Evolutionary conservation across 2,329 filamentous ascomycete species (phyloP).

Genomic region (Trichoderma citrinoviride): DNA sequence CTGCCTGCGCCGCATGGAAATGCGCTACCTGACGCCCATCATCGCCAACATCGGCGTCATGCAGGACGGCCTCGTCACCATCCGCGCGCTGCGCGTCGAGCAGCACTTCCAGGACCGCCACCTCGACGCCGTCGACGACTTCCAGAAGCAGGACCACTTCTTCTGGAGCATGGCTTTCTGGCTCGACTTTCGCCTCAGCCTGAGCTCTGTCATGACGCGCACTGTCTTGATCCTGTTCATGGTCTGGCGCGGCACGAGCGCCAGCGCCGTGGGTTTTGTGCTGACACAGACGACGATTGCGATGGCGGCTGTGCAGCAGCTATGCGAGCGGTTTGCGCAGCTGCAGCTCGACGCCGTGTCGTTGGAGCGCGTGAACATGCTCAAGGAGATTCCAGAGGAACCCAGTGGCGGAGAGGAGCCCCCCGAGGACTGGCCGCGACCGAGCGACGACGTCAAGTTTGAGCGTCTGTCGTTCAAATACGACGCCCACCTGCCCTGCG

Average conservation of each 20-base stretch:
- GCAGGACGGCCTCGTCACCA: constrained; percentile 80
- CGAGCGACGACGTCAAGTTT: constrained; percentile 70
- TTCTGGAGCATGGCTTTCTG: constrained; percentile 88
- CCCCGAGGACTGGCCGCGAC: constrained; percentile 73
- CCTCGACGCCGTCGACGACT: constrained; percentile 77
- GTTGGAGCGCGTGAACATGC: constrained; percentile 80
- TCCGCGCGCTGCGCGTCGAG: constrained; percentile 78
- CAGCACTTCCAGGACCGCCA: constrained; percentile 76
- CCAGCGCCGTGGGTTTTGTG: constrained; percentile 81
- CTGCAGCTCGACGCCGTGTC: constrained; percentile 91
- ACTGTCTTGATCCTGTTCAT: constrained; percentile 72
- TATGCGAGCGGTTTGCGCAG: constrained; percentile 78
- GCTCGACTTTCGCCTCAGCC: constrained; percentile 71
- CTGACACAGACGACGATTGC: constrained; percentile 53
- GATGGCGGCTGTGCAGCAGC: constrained; percentile 41
- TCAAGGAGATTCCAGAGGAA: constrained; percentile 77
- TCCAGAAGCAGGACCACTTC: constrained; percentile 94
- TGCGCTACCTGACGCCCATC: constrained; percentile 82
- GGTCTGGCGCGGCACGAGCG: constrained; percentile 68
- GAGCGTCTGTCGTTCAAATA: constrained; percentile 77
- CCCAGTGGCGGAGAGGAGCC: constrained; percentile 63
- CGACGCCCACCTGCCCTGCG: constrained; percentile 71
- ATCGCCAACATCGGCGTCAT: constrained; percentile 92
- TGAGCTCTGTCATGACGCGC: constrained; percentile 64
- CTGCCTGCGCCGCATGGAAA: constrained; percentile 78